Conservation (phyloP, 208 protist genomes). For the Angomonas ambiguus region DNA sequence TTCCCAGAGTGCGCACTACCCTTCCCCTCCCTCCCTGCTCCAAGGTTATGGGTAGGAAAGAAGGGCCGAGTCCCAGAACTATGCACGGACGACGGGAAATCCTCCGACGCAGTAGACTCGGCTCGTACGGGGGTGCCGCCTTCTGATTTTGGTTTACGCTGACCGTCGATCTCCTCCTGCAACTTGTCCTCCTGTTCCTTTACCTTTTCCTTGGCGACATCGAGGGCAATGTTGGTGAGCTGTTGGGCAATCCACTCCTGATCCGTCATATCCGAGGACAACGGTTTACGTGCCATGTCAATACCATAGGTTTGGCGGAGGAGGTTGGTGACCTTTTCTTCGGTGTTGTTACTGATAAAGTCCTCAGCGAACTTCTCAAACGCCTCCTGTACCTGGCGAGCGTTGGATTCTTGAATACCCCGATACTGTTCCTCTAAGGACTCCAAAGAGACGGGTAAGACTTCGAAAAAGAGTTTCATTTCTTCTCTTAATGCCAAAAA, state of each 20-base stretch:
- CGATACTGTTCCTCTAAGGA: not conserved
- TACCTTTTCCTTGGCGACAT: conserved; percentile 18
- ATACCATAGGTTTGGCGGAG: not conserved
- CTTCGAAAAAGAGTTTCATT: not conserved
- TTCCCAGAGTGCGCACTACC: no score
- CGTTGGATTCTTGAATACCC: not conserved
- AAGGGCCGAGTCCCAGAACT: no score
- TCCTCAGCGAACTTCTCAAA: conserved; percentile 3
- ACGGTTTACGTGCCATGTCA: not conserved
- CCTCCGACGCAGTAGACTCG: not conserved
- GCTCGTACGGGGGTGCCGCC: not conserved
- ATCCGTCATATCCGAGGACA: conserved; percentile 21
- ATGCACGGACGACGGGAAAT: no score
- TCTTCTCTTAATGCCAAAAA: conserved; percentile 5
- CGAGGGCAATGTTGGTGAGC: conserved; percentile 15
- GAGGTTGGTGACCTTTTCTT: not conserved
- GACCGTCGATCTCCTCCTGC: not conserved
- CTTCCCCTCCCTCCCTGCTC: no score
- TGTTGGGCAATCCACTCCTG: conserved; percentile 23
- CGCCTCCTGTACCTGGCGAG: not conserved
- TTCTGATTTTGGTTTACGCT: not conserved
- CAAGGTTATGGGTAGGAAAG: no score
- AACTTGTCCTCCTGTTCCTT: not conserved
- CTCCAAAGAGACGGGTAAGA: not conserved
- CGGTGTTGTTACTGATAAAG: conserved; percentile 7